Evolutionary conservation across 2,329 filamentous ascomycete genomes (phyloP), one percentile per base, ranked within the genome.

Genomic region (Rhinocladiella mackenziei): DNA sequence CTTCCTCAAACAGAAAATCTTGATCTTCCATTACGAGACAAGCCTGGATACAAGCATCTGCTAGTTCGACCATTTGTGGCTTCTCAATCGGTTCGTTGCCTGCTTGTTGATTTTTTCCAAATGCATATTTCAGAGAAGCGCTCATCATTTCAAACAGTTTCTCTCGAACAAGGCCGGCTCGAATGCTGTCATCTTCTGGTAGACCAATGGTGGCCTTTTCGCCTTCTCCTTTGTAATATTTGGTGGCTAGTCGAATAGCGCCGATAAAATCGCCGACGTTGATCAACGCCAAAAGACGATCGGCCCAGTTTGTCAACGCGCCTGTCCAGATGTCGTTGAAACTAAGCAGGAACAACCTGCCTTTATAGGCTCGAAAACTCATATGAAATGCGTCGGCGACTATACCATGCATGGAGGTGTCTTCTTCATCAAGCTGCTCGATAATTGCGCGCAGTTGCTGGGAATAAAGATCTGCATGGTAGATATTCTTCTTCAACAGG

Each of bases 361-460:
- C 89, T 65, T 97, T 98, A 68, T 97, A 98, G 3, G 88, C 78
- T 59, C 86, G 88, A 66, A 97, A 91, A 65, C 91, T 96, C 88
- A 97, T 97, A 62, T 91, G 91, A 58, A 96, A 98, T 0, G 89
- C 92, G 71, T 98, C 92, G 5, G 91, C 91, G 35, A 97, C 87
- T 6, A 97, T 89, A 2, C 91, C 91, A 65, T 97, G 92, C 81
- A 97, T 85, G 0, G 88, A 86, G 0, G 79, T 74, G 57, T 96
- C 89, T 46, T 89, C 81, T 55, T 94, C 89, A 53, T 96, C 84
- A 13, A 92, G 72, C 49, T 89, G 83, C 63, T 97, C 92, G 15
- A 98, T 87, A 4, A 97, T 76, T 13, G 73, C 77, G 58, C 87
- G 84, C 9, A 98, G 71, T 61, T 97, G 92, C 18, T 79, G 77